Conservation (phyloP, 768 basidiomycete species). For the Tylopilus sp. region DNA sequence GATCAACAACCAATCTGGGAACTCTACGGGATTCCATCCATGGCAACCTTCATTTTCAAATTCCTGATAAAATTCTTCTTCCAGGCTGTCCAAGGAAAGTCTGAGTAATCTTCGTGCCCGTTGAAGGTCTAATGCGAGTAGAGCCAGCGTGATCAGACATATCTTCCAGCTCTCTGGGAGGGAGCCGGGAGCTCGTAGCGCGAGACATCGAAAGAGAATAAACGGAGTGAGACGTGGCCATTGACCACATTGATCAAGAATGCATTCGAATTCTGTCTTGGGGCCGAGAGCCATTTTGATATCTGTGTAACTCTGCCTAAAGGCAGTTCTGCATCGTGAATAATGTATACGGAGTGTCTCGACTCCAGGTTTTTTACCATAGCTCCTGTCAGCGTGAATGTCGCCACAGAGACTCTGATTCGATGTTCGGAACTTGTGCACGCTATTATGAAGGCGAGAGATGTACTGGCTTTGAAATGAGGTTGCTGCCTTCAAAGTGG, state of each 20-base stretch:
- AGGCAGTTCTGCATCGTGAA: not conserved
- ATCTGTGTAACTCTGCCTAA: not conserved
- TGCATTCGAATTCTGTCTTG: constrained; percentile 7
- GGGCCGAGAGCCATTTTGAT: constrained; percentile 13
- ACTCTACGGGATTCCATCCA: not conserved
- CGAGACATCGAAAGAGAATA: constrained; percentile 28
- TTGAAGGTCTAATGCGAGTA: not conserved
- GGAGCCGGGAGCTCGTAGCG: not conserved
- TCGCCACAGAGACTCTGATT: no score
- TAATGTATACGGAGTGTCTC: not conserved
- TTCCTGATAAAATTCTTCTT: not conserved
- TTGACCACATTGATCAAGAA: constrained; percentile 19
- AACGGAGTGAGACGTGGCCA: constrained; percentile 36
- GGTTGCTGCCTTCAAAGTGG: not conserved
- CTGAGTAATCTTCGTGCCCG: not conserved
- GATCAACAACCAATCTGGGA: not conserved
- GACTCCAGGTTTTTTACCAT: constrained; percentile 22
- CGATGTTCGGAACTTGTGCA: not conserved
- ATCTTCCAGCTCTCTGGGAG: constrained; percentile 26
- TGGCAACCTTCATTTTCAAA: not conserved
- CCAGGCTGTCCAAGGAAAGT: not conserved
- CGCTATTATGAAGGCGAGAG: not conserved
- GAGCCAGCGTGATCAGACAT: constrained; percentile 25
- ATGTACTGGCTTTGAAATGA: not conserved
- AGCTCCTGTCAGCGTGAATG: no score